A percentile compares a stretch with the other conserved stretches of the same genome.
phyloP scores from a whole-genome alignment of 2,329 filamentous ascomycete genomes.

The Lachnellula subtilissima region DNA sequence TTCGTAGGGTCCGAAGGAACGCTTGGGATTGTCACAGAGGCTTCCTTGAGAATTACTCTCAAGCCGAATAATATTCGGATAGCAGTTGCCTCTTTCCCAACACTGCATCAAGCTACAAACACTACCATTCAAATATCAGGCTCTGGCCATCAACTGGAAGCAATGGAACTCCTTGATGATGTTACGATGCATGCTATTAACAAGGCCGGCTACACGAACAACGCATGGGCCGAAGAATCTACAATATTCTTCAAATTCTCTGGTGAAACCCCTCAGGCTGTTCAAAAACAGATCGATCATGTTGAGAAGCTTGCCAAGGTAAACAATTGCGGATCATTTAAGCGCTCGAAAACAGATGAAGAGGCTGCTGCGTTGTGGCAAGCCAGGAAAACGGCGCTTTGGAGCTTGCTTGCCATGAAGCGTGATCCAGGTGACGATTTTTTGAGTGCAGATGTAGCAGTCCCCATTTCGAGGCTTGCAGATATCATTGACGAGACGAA shows the following conservation, averaged over 20 bases:
- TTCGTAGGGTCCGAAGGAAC: slow-evolving; percentile 82
- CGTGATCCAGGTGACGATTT: slow-evolving; percentile 56
- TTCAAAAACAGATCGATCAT: slow-evolving; percentile 66
- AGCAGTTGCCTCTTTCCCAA: slow-evolving; percentile 72
- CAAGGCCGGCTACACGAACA: slow-evolving; percentile 60
- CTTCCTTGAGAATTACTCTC: slow-evolving; percentile 74
- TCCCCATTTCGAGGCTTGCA: slow-evolving; percentile 68
- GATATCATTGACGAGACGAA: slow-evolving; percentile 72
- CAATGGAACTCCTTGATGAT: slow-evolving; percentile 74
- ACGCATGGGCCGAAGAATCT: slow-evolving; percentile 64
- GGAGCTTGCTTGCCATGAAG: slow-evolving; percentile 67
- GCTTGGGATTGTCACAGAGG: slow-evolving; percentile 73
- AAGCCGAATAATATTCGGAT: slow-evolving; percentile 71
- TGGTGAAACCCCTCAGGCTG: slow-evolving; percentile 47
- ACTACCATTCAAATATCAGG: slow-evolving; percentile 70
- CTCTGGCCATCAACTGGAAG: slow-evolving; percentile 34
- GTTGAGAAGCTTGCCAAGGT: slow-evolving; percentile 62
- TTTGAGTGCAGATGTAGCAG: slow-evolving; percentile 79
- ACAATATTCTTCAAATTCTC: slow-evolving; percentile 84
- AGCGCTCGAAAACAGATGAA: slow-evolving; percentile 62
- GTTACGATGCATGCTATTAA: slow-evolving; percentile 81
- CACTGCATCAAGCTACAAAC: slow-evolving; percentile 66
- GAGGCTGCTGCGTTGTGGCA: slow-evolving; percentile 75
- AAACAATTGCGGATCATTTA: slow-evolving; percentile 61
- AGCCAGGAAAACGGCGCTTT: slow-evolving; percentile 73